Conservation (phyloP, 768 basidiomycete species). For the Lentinula lateritia region DNA sequence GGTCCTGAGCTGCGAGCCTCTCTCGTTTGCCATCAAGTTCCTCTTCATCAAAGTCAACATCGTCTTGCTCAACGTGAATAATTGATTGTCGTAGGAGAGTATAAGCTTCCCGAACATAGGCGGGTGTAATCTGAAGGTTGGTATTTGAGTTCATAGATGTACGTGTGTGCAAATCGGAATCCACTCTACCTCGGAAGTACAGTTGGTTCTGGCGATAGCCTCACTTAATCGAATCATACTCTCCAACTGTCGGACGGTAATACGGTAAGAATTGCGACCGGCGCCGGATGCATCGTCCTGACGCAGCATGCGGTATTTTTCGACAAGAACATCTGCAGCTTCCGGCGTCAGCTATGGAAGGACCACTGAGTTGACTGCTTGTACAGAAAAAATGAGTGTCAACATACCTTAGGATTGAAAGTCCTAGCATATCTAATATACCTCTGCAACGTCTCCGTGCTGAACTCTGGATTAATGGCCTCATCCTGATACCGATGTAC, state of each 20-base stretch:
- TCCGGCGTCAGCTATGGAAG: slow-evolving; percentile 76
- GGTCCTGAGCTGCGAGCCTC: slow-evolving; percentile 24
- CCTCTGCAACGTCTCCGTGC: slow-evolving; percentile 91
- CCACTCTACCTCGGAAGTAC: slow-evolving; percentile 73
- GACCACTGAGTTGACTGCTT: slow-evolving; percentile 6
- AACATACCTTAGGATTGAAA: slow-evolving; percentile 88
- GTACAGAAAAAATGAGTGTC: not conserved
- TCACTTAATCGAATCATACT: slow-evolving; percentile 98
- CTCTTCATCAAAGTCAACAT: slow-evolving; percentile 95
- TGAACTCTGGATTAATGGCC: slow-evolving; percentile 94
- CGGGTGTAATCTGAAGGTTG: slow-evolving; percentile 72
- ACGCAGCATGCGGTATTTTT: slow-evolving; percentile 88
- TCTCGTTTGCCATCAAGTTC: slow-evolving; percentile 56
- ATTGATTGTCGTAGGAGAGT: slow-evolving; percentile 92
- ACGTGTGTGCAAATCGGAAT: not conserved
- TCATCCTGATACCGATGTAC: slow-evolving; percentile 94
- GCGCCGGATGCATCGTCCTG: slow-evolving; percentile 90
- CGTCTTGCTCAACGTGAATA: slow-evolving; percentile 98
- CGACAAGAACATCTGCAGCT: slow-evolving; percentile 88
- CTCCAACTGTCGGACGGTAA: slow-evolving; percentile 96
- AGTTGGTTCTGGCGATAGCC: slow-evolving; percentile 96
- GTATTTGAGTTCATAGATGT: not conserved
- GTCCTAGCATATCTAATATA: slow-evolving; percentile 98
- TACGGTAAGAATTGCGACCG: slow-evolving; percentile 90
- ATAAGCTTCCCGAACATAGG: slow-evolving; percentile 94